Percentiles rank a stretch among this genome's conserved stretches.
Evolutionary conservation across 148 eudicot species (phyloP).

Genomic region (Vaccinium corymbosum): DNA sequence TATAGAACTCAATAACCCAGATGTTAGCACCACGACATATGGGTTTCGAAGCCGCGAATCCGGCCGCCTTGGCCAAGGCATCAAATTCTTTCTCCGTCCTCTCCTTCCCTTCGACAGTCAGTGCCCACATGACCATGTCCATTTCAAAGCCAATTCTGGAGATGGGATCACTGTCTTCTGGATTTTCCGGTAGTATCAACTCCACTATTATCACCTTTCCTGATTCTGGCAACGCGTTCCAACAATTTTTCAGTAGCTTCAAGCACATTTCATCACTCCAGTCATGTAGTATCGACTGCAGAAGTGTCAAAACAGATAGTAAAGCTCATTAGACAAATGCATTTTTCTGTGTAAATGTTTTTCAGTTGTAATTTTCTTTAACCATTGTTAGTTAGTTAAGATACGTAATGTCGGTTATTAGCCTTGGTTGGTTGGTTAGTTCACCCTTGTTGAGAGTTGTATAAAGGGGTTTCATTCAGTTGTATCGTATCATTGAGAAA

Average conservation of each 20-base stretch:
- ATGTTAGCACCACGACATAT: conserved; percentile 24
- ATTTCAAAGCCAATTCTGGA: conserved; percentile 24
- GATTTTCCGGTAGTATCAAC: conserved; percentile 24
- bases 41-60: conserved; percentile 28
- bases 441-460: too few relatives aligned
- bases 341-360: too few relatives aligned
- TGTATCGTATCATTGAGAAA: too few relatives aligned
- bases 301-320: too few relatives aligned
- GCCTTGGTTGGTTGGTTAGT: too few relatives aligned
- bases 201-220: conserved; percentile 55
- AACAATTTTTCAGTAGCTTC: conserved; percentile 30
- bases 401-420: too few relatives aligned
- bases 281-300: conserved; percentile 42
- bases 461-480: too few relatives aligned
- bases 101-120: conserved; percentile 21
- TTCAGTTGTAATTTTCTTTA: too few relatives aligned
- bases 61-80: conserved; percentile 33
- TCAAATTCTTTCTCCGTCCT: conserved; percentile 39
- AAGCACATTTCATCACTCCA: conserved; percentile 44
- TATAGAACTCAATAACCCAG: conserved; percentile 44
- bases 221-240: conserved; percentile 31
- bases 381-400: too few relatives aligned
- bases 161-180: conserved; percentile 22
- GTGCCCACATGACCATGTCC: conserved; percentile 30
- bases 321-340: too few relatives aligned